phyloP scores from a whole-genome alignment of 192 early-diverging fungal genomes.

The Bifiguratus adelaidae region DNA sequence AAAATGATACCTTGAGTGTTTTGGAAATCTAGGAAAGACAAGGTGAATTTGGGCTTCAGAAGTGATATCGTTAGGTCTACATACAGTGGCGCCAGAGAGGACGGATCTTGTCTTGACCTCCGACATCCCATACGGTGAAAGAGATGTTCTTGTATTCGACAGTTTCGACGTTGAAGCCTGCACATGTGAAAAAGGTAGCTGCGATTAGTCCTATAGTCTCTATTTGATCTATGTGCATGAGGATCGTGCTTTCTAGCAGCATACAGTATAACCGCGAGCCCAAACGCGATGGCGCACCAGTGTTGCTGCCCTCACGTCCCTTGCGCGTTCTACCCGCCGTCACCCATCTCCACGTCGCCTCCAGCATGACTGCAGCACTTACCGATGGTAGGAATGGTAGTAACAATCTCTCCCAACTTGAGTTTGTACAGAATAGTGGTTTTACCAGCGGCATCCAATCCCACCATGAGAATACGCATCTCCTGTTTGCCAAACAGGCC shows the following conservation, averaged over 20 bases:
- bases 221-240: too few relatives aligned
- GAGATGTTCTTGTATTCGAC: constrained; percentile 98
- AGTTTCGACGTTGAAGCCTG: constrained; percentile 98
- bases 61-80: too few relatives aligned
- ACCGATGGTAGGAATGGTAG: constrained; percentile 98
- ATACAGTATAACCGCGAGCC: constrained; percentile 83
- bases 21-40: constrained; percentile 98
- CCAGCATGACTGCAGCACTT: too few relatives aligned
- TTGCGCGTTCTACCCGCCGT: too few relatives aligned
- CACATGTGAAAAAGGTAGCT: too few relatives aligned
- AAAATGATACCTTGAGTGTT: constrained; percentile 96
- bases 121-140: constrained; percentile 98
- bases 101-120: constrained; percentile 97
- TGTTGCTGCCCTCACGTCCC: too few relatives aligned
- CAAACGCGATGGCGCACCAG: too few relatives aligned
- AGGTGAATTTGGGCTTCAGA: too few relatives aligned
- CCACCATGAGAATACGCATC: constrained; percentile 96
- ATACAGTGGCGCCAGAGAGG: constrained; percentile 96
- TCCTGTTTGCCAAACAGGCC: constrained; percentile 83
- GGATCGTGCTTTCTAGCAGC: constrained; percentile 92
- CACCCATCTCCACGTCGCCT: too few relatives aligned
- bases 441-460: constrained; percentile 92
- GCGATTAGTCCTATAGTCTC: too few relatives aligned
- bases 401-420: constrained; percentile 97
- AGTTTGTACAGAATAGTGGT: constrained; percentile 99